A percentile compares a stretch with the other conserved stretches of the same genome.
Conservation (phyloP, 495 filamentous ascomycete species). For the Articulospora tetracladia region DNA sequence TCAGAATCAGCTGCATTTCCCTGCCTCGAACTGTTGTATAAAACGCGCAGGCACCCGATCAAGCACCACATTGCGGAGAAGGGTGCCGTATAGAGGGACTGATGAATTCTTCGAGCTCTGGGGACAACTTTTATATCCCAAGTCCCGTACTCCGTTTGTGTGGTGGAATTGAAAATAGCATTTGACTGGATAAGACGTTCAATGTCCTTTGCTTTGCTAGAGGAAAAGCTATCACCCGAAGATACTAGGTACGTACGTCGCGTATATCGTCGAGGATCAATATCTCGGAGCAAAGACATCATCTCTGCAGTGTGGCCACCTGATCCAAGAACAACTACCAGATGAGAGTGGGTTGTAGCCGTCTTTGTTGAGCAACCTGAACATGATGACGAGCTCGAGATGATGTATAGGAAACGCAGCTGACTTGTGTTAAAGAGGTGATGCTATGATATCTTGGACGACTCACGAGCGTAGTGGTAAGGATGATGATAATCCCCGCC, state of each 20-base stretch:
- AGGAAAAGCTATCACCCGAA: slow-evolving; percentile 72
- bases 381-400: not conserved
- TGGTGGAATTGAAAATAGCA: slow-evolving; percentile 22
- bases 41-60: slow-evolving; percentile 34
- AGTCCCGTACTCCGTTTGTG: slow-evolving; percentile 27
- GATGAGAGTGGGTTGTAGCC: slow-evolving; percentile 49
- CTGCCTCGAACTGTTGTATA: slow-evolving; percentile 17
- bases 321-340: slow-evolving; percentile 82
- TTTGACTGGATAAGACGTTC: slow-evolving; percentile 39
- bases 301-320: slow-evolving; percentile 96
- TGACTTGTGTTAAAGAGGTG: slow-evolving; percentile 16
- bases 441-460: not conserved
- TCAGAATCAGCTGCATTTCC: not conserved
- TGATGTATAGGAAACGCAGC: slow-evolving; percentile 48
- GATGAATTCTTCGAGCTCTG: slow-evolving; percentile 73
- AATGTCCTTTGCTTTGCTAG: slow-evolving; percentile 59
- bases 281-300: slow-evolving; percentile 66
- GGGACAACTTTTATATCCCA: slow-evolving; percentile 48
- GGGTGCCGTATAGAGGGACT: slow-evolving; percentile 66
- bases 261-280: slow-evolving; percentile 40
- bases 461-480: slow-evolving; percentile 20
- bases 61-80: slow-evolving; percentile 56
- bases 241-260: slow-evolving; percentile 82
- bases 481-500: slow-evolving; percentile 11
- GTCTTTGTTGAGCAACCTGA: slow-evolving; percentile 11